phyloP scores from a whole-genome alignment of 2,329 filamentous ascomycete species.

The Fusarium albidum region DNA sequence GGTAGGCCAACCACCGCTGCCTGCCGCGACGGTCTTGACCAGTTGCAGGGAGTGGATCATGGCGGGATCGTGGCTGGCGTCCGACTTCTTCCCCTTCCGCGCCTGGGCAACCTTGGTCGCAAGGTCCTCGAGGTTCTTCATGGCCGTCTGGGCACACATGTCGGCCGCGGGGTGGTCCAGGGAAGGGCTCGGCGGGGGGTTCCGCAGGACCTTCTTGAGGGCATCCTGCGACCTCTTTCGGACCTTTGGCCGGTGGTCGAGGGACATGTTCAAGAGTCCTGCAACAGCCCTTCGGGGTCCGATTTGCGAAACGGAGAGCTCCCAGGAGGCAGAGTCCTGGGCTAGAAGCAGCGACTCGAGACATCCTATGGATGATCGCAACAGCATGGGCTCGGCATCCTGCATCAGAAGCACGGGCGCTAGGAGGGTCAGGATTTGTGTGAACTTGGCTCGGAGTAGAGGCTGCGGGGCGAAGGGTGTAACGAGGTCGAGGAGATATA shows the following conservation, averaged over 20 bases:
- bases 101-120: slow-evolving; percentile 68
- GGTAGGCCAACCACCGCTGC: slow-evolving; percentile 94
- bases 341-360: slow-evolving; percentile 90
- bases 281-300: slow-evolving; percentile 88
- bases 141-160: slow-evolving; percentile 92
- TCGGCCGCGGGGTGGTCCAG: slow-evolving; percentile 94
- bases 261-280: slow-evolving; percentile 82
- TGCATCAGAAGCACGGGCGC: slow-evolving; percentile 82
- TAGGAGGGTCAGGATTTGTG: slow-evolving; percentile 86
- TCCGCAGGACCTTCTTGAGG: slow-evolving; percentile 81
- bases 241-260: slow-evolving; percentile 92
- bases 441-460: slow-evolving; percentile 93
- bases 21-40: slow-evolving; percentile 86
- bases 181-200: slow-evolving; percentile 88
- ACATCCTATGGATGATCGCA: slow-evolving; percentile 89
- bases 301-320: slow-evolving; percentile 81
- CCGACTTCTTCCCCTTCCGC: slow-evolving; percentile 70
- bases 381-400: slow-evolving; percentile 85
- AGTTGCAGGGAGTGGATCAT: slow-evolving; percentile 93
- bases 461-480: slow-evolving; percentile 85
- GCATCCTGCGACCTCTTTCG: slow-evolving; percentile 93
- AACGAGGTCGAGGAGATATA: slow-evolving; percentile 95
- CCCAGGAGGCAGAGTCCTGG: slow-evolving; percentile 89
- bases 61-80: slow-evolving; percentile 75
- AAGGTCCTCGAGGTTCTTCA: slow-evolving; percentile 81